Evolutionary conservation across 2,329 filamentous ascomycete species (phyloP), one percentile per base, ranked within the genome.

Genomic region (Aspergillus bombycis): DNA sequence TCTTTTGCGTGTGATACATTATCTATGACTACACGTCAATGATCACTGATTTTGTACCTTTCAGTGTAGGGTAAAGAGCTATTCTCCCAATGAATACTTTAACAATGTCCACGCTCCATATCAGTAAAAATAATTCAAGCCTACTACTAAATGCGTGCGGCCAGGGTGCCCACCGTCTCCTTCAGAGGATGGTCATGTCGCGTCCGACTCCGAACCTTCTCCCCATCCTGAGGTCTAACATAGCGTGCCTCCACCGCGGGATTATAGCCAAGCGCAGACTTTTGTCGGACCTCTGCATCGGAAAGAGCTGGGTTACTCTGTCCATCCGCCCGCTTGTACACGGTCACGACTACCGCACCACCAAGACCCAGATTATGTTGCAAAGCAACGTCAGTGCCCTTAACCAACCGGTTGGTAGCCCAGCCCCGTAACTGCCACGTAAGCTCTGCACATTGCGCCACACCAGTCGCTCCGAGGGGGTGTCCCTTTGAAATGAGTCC

Each of bases 401-500:
- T 81, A 1, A 91, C 85, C 10, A 88, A 81, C 50, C 94, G 86
- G 82, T 97, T 97, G 79, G 94, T 96, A 16, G 94, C 94, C 94
- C 94, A 97, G 8, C 94, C 94, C 66, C 94, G 87, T 70, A 98
- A 83, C 74, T 97, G 94, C 94, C 94, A 98, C 23, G 95, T 91
- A 10, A 97, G 83, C 81, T 97, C 94, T 7, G 94, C 92, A 75
- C 93, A 97, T 81, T 98, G 94, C 14, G 94, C 94, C 60, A 98
- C 85, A 14, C 94, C 94, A 0, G 92, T 96, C 0, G 94, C 94
- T 34, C 94, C 94, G 2, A 98, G 88, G 0, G 94, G 94, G 77
- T 97, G 94, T 46, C 94, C 94, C 82, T 97, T 97, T 65, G 91
- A 95, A 73, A 97, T 97, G 61, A 97, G 86, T 0, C 94, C 94